Conservation (phyloP, 148 eudicot species). For the Polygonum aviculare region DNA sequence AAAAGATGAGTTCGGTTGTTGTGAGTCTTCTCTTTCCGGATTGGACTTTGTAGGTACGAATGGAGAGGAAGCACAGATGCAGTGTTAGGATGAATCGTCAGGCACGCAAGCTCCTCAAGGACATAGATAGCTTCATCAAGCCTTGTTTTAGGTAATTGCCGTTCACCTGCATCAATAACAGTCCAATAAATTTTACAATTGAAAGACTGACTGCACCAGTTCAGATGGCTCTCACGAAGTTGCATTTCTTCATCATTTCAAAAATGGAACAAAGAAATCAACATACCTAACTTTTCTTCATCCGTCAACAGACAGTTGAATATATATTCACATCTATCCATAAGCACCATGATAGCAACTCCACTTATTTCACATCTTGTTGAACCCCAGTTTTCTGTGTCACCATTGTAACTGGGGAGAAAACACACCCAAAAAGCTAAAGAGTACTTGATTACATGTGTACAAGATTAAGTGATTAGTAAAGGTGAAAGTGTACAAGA, state of each 20-base stretch:
- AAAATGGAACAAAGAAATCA: neutral
- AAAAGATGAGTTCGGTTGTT: slow-evolving; percentile 57
- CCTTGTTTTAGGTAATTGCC: slow-evolving; percentile 64
- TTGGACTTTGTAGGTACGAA: slow-evolving; percentile 36
- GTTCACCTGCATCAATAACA: slow-evolving; percentile 44
- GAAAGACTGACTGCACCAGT: neutral
- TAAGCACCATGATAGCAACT: slow-evolving; percentile 53
- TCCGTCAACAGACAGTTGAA: slow-evolving; percentile 64
- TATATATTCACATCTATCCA: slow-evolving; percentile 82
- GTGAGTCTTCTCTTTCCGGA: slow-evolving; percentile 26
- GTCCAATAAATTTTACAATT: neutral
- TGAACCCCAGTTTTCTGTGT: slow-evolving; percentile 40
- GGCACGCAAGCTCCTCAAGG: slow-evolving; percentile 68
- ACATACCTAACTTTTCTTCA: slow-evolving; percentile 68
- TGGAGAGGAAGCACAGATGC: slow-evolving; percentile 63
- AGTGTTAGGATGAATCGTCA: slow-evolving; percentile 60
- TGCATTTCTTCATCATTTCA: neutral
- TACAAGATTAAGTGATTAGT: neutral
- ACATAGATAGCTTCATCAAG: slow-evolving; percentile 72
- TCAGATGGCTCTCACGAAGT: neutral
- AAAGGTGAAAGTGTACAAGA: neutral
- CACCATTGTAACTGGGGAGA: slow-evolving; percentile 40
- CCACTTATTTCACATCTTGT: slow-evolving; percentile 65
- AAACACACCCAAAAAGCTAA: neutral
- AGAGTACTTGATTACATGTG: neutral